Base-by-base conservation (phyloP, 768 basidiomycete species). In the Lentinula boryana region DNA sequence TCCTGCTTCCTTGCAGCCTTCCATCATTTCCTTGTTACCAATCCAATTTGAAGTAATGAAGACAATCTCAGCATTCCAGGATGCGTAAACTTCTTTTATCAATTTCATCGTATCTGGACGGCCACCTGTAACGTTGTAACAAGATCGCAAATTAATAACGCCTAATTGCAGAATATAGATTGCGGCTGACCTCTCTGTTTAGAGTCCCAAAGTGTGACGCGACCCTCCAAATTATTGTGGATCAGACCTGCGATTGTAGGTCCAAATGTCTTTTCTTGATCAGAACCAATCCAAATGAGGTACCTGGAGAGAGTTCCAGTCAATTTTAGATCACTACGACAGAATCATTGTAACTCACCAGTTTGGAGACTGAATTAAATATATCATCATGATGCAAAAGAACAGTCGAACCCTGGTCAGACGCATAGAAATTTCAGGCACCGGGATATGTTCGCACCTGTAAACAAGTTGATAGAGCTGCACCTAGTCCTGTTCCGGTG, bases 201-300 rank as follows among this genome's bases (percentile, higher is more conserved):
- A 12, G 86, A 87, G 71, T 93, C 91, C 91, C 91, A 93, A 21
- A 93, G 78, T 5, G 84, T 83, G 44, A 84, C 77, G 27, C 90
- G 86, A 62, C 89, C 87, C 10, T 80, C 83, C 8, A 93, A 68
- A 66, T 88, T 82, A 60, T 79, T 76, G 63, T 82, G 81, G 63
- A 93, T 90, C 43, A 93, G 79, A 32, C 81, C 82, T 60, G 84
- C 80, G 60, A 93, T 89, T 21, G 89, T 92, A 23, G 88, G 85
- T 2, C 91, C 91, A 66, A 93, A 92, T 2, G 91, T 92, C 74
- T 88, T 90, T 69, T 89, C 89, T 70, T 91, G 90, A 69, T 91
- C 87, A 49, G 89, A 91, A 44, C 89, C 84, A 67, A 90, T 90
- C 89, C 89, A 92, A 64, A 92, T 89, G 44, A 91, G 77, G 69